Percentiles rank a stretch among this genome's conserved stretches.
These are phyloP conservation scores for Solanum tarapatanum DNA, from an alignment of 257 asterid species.

Conservation along the genomic window DNA sequence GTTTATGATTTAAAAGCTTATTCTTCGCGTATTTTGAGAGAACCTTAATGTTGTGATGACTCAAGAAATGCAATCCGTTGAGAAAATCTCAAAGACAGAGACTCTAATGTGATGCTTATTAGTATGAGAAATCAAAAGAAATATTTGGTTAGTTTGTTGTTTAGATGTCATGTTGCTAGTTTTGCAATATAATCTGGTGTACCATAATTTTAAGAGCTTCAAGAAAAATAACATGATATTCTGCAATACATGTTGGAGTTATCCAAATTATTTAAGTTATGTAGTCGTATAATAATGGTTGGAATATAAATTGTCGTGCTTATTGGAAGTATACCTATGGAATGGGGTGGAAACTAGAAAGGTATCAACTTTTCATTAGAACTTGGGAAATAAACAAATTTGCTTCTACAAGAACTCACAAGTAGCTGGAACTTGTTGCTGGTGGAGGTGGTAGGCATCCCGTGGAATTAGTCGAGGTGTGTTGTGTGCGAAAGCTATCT, in stretches of 20 bases:
- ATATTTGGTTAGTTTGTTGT: not conserved
- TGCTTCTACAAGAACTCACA: not conserved
- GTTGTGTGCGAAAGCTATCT: not conserved
- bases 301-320: not conserved
- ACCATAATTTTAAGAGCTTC: not conserved
- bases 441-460: not conserved
- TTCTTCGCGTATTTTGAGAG: not conserved
- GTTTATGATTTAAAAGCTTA: not conserved
- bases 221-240: not conserved
- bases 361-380: not conserved
- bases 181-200: not conserved
- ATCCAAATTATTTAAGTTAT: not conserved
- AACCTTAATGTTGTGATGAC: not conserved
- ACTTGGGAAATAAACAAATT: not conserved
- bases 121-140: not conserved
- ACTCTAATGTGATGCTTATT: not conserved
- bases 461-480: not conserved
- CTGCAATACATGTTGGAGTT: not conserved
- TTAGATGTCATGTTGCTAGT: not conserved
- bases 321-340: not conserved
- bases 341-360: not conserved
- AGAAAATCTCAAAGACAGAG: not conserved
- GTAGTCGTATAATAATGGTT: not conserved
- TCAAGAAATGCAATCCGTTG: not conserved
- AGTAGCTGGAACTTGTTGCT: not conserved